Percentiles rank a stretch among this genome's conserved stretches.
These are phyloP conservation scores for Recurvomyces mirabilis DNA, from an alignment of 495 filamentous ascomycete genomes.

Conservation along the genomic window DNA sequence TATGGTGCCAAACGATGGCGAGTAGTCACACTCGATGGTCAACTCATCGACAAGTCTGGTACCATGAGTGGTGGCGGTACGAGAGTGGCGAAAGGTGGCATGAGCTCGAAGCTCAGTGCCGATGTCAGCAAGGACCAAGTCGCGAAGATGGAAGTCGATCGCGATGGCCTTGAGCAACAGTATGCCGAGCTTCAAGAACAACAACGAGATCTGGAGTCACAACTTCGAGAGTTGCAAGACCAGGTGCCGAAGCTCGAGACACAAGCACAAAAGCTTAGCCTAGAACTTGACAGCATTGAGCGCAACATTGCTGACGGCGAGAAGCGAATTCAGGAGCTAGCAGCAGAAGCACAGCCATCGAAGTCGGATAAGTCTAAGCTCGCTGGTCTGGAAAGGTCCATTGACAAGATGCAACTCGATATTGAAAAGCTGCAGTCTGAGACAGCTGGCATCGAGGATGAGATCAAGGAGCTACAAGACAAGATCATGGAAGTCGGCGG, in stretches of 20 bases:
- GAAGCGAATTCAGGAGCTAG: conserved; percentile 70
- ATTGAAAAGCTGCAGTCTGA: conserved; percentile 69
- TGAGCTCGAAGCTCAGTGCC: conserved; percentile 87
- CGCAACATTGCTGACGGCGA: conserved; percentile 76
- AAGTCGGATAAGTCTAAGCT: conserved; percentile 64
- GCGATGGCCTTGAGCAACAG: conserved; percentile 69
- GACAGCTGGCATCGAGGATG: conserved; percentile 74
- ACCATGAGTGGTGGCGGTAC: conserved; percentile 97
- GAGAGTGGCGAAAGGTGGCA: conserved; percentile 74
- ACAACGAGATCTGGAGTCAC: conserved; percentile 61
- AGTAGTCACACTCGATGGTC: conserved; percentile 88
- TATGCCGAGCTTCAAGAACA: conserved; percentile 72
- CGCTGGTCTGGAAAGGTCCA: conserved; percentile 59
- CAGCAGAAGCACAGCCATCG: conserved; percentile 64
- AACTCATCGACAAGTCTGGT: conserved; percentile 92
- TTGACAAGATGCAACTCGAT: conserved; percentile 62
- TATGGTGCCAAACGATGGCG: conserved; percentile 88
- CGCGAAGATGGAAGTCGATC: conserved; percentile 69
- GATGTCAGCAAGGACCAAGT: conserved; percentile 82
- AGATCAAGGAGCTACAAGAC: conserved; percentile 81
- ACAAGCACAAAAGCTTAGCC: conserved; percentile 78
- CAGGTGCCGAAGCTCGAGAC: conserved; percentile 79
- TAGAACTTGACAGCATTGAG: conserved; percentile 79
- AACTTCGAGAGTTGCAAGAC: conserved; percentile 60
- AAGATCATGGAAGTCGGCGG: conserved; percentile 98